A percentile compares a stretch with the other conserved stretches of the same genome.
phyloP scores from a whole-genome alignment of 192 early-diverging fungal species.

The Pilobolus umbonatus region DNA sequence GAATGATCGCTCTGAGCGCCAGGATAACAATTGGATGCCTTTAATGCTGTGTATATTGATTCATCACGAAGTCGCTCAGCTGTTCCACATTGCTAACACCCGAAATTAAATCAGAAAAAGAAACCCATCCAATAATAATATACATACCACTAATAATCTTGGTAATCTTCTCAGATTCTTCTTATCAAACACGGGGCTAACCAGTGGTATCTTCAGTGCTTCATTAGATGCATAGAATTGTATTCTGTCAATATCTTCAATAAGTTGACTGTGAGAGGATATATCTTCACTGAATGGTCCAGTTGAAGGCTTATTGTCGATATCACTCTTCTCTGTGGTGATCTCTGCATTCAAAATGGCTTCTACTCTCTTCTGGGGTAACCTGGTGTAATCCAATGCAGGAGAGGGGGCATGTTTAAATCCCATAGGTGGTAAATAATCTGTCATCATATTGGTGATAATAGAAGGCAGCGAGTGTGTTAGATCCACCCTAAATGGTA shows the following conservation, averaged over 20 bases:
- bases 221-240: slow-evolving; percentile 46
- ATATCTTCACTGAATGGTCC: slow-evolving; percentile 10
- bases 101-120: neutral
- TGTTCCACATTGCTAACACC: slow-evolving; percentile 36
- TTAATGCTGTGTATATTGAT: slow-evolving; percentile 38
- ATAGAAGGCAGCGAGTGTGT: slow-evolving; percentile 44
- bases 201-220: slow-evolving; percentile 36
- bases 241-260: slow-evolving; percentile 27
- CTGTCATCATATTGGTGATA: slow-evolving; percentile 23
- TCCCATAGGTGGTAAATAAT: slow-evolving; percentile 43
- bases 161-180: slow-evolving; percentile 35
- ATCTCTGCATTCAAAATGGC: neutral
- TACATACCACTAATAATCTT: slow-evolving; percentile 39
- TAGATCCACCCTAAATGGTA: slow-evolving; percentile 36
- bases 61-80: slow-evolving; percentile 47
- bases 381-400: slow-evolving; percentile 21
- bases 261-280: neutral
- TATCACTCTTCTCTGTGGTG: slow-evolving; percentile 2
- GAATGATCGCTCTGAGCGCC: neutral
- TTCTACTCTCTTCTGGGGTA: slow-evolving; percentile 15
- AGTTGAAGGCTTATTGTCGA: neutral
- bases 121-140: neutral
- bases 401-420: slow-evolving; percentile 36
- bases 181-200: slow-evolving; percentile 38
- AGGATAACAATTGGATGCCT: slow-evolving; percentile 22